These are phyloP conservation scores for Crataegus laevigata DNA, from an alignment of 306 rosid species.

Conservation along the genomic window DNA sequence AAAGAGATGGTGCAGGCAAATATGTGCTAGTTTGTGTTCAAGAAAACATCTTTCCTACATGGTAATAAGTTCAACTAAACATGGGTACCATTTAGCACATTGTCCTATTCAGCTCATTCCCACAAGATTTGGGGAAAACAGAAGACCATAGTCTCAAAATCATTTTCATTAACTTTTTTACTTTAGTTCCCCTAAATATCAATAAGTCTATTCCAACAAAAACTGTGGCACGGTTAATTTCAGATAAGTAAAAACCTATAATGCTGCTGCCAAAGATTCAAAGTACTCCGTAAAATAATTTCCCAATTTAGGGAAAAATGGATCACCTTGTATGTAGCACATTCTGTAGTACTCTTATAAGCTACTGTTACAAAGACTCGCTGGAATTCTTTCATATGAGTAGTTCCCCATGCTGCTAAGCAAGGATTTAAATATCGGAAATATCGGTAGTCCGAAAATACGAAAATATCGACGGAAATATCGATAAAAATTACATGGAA, in stretches of 20 bases:
- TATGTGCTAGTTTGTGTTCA: not conserved
- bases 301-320: not conserved
- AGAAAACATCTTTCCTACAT: not conserved
- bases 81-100: not conserved
- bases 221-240: not conserved
- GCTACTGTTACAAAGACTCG: slow-evolving; percentile 75
- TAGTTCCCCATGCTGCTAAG: slow-evolving; percentile 87
- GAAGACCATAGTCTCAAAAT: not conserved
- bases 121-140: not conserved
- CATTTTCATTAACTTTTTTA: not conserved
- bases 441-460: too few species aligned
- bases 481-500: too few species aligned
- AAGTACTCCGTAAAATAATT: not conserved
- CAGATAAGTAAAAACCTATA: not conserved
- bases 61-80: not conserved
- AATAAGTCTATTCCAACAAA: not conserved
- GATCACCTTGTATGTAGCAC: slow-evolving; percentile 79
- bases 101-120: not conserved
- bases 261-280: slow-evolving; percentile 1
- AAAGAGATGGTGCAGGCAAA: not conserved
- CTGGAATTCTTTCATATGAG: slow-evolving; percentile 87
- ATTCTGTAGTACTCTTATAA: slow-evolving; percentile 74
- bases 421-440: too few species aligned
- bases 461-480: too few species aligned
- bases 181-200: not conserved